Conservation (phyloP, 2,329 filamentous ascomycete genomes). For the Pezicula rhizophila region DNA sequence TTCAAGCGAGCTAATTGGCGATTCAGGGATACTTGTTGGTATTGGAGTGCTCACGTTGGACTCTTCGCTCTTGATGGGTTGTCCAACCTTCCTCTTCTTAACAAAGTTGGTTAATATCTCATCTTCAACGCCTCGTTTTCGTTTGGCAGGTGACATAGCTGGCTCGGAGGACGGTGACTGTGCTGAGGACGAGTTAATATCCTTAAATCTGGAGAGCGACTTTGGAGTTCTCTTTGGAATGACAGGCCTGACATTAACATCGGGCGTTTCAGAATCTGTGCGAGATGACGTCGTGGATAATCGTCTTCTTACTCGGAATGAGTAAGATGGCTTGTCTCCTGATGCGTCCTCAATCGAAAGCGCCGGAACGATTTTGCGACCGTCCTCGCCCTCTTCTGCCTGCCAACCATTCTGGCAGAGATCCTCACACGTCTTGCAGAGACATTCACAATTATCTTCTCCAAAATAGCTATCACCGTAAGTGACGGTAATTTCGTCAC, state of each 20-base stretch:
- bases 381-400: constrained; percentile 36
- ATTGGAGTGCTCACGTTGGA: constrained; percentile 8
- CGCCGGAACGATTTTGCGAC: constrained; percentile 16
- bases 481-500: constrained; percentile 93
- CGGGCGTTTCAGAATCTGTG: constrained; percentile 51
- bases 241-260: constrained; percentile 32
- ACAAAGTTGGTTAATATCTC: background rate
- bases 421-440: constrained; percentile 82
- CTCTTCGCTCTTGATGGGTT: constrained; percentile 12
- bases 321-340: constrained; percentile 36
- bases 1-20: background rate
- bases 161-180: constrained; percentile 17
- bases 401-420: constrained; percentile 77
- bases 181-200: constrained; percentile 13
- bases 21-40: background rate
- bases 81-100: constrained; percentile 7
- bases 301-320: constrained; percentile 44
- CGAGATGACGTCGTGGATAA: constrained; percentile 44
- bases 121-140: constrained; percentile 14
- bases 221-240: constrained; percentile 21
- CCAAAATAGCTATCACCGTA: constrained; percentile 98
- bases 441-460: constrained; percentile 86
- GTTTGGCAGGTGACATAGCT: constrained; percentile 13
- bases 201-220: constrained; percentile 17
- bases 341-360: constrained; percentile 24